These are phyloP conservation scores for Cryphonectria parasitica DNA, from an alignment of 2,329 filamentous ascomycete genomes.

Conservation along the genomic window DNA sequence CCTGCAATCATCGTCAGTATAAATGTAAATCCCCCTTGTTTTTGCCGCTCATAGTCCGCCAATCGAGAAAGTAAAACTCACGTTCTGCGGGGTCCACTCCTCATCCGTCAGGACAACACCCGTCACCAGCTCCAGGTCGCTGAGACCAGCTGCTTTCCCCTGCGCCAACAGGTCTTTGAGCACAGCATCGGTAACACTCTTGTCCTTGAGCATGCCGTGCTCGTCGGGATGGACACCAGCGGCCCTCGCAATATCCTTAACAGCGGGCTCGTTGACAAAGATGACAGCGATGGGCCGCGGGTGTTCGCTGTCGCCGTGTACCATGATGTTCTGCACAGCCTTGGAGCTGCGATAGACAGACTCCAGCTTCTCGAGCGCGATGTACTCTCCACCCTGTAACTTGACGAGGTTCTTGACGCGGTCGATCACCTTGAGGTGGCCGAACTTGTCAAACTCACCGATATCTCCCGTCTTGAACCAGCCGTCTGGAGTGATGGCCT, in stretches of 20 bases:
- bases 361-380: slow-evolving; percentile 94
- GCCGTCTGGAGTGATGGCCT: slow-evolving; percentile 77
- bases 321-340: slow-evolving; percentile 85
- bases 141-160: slow-evolving; percentile 68
- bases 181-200: slow-evolving; percentile 64
- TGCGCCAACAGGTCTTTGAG: slow-evolving; percentile 70
- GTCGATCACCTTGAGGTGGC: slow-evolving; percentile 86
- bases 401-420: slow-evolving; percentile 99
- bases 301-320: slow-evolving; percentile 77
- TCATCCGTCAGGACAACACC: slow-evolving; percentile 81
- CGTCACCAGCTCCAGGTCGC: slow-evolving; percentile 73
- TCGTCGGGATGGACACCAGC: slow-evolving; percentile 56
- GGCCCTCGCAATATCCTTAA: slow-evolving; percentile 62
- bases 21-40: too few species aligned
- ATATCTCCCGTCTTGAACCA: slow-evolving; percentile 99
- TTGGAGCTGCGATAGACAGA: slow-evolving; percentile 81
- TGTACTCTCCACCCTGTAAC: slow-evolving; percentile 93
- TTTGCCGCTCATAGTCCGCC: slow-evolving; percentile 17
- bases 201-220: slow-evolving; percentile 67
- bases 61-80: slow-evolving; percentile 54
- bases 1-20: slow-evolving; percentile 43
- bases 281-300: slow-evolving; percentile 83
- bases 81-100: slow-evolving; percentile 85
- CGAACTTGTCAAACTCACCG: slow-evolving; percentile 80
- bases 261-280: slow-evolving; percentile 65